Percentiles rank a stretch among this genome's conserved stretches.
phyloP scores from a whole-genome alignment of 352 stramenopile genomes.

The Phytophthora syringae region DNA sequence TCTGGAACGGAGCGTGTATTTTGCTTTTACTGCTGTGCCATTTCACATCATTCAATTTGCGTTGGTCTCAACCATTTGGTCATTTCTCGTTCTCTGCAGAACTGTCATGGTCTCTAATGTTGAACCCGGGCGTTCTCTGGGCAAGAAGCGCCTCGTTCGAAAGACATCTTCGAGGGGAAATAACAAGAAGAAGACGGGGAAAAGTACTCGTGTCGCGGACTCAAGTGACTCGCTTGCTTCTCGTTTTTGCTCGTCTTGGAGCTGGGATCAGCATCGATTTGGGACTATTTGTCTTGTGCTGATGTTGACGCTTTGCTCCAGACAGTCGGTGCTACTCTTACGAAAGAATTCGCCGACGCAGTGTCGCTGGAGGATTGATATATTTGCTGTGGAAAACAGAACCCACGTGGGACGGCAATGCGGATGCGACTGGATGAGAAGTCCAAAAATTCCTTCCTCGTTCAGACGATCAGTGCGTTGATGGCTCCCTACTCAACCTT shows the following conservation, averaged over 20 bases:
- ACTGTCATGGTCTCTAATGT: too few relatives aligned
- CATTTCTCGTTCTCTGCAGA: too few relatives aligned
- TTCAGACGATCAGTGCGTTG: not conserved
- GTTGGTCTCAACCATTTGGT: too few relatives aligned
- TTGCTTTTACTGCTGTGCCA: too few relatives aligned
- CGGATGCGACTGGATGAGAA: constrained; percentile 15
- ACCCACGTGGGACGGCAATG: constrained; percentile 6
- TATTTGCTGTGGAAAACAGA: constrained; percentile 5
- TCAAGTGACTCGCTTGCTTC: not conserved
- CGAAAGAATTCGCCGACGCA: not conserved
- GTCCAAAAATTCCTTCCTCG: constrained; percentile 8
- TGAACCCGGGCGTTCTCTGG: too few relatives aligned
- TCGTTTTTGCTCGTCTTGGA: not conserved
- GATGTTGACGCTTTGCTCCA: not conserved
- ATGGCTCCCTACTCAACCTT: not conserved
- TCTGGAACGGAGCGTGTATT: too few relatives aligned
- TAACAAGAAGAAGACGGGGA: not conserved
- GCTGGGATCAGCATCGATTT: not conserved
- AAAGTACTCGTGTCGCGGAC: not conserved
- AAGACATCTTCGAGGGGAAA: not conserved
- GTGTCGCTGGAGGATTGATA: not conserved
- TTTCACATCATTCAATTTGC: too few relatives aligned
- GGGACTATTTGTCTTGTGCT: not conserved
- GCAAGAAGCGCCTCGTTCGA: not conserved
- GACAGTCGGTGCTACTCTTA: not conserved